Evolutionary conservation across 495 filamentous ascomycete genomes (phyloP).

Genomic region (Talaromyces ruber): DNA sequence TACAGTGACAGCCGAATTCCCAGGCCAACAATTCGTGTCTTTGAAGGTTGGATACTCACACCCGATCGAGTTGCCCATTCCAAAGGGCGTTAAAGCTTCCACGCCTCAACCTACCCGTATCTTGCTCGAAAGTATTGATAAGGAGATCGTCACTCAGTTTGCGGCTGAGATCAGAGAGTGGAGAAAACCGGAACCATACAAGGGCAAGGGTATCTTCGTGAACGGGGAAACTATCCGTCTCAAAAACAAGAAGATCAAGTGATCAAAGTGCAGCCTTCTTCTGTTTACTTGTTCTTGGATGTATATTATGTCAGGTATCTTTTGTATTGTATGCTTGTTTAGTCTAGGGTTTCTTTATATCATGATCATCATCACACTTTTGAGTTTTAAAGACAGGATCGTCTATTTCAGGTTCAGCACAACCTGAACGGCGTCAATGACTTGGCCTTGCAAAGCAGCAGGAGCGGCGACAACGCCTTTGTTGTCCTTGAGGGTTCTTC

Average conservation of each 20-base stretch:
- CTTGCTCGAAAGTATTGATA: conserved; percentile 78
- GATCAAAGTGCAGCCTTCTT: conserved; percentile 12
- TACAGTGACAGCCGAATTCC: conserved; percentile 57
- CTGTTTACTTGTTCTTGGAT: conserved; percentile 23
- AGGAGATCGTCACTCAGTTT: conserved; percentile 78
- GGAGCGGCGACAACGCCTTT: conserved; percentile 91
- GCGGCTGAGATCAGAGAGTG: conserved; percentile 81
- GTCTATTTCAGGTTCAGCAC: conserved; percentile 54
- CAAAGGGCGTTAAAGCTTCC: conserved; percentile 74
- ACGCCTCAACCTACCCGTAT: conserved; percentile 92
- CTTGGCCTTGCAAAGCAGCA: conserved; percentile 59
- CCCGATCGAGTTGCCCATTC: conserved; percentile 80
- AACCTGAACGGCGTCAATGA: conserved; percentile 72
- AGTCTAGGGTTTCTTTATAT: conserved; percentile 24
- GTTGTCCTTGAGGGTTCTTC: conserved; percentile 78
- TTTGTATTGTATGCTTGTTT: conserved; percentile 21
- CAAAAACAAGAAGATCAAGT: conserved; percentile 99
- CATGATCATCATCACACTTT: conserved; percentile 11
- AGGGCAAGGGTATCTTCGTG: conserved; percentile 98
- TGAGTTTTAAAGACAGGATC: not conserved
- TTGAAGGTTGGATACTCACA: conserved; percentile 96
- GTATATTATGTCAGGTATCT: conserved; percentile 28
- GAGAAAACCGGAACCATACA: conserved; percentile 93
- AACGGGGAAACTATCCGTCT: conserved; percentile 95
- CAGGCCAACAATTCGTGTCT: conserved; percentile 77